Conservation (phyloP, 139 green algal genomes). For the Astrephomene gubernaculifera region DNA sequence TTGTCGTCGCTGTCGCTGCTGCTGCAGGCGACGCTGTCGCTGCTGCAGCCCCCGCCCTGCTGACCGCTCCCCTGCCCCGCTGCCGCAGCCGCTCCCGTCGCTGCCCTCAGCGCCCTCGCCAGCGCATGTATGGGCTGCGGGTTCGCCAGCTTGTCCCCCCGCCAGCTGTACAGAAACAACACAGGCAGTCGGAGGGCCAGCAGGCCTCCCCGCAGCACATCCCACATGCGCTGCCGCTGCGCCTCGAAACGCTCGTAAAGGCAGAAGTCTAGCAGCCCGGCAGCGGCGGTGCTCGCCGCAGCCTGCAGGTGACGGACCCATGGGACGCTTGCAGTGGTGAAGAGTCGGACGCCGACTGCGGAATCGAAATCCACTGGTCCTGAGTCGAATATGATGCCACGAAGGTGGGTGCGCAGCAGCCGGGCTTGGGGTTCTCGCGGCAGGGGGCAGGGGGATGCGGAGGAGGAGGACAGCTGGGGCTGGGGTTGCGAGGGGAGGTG, state of each 20-base stretch:
- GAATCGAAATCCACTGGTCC: slow-evolving; percentile 37
- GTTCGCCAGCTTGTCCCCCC: slow-evolving; percentile 1
- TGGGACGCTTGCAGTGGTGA: not conserved
- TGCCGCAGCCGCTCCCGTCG: not conserved
- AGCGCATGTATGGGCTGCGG: slow-evolving; percentile 37
- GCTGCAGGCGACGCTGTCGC: not conserved
- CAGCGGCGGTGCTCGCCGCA: not conserved
- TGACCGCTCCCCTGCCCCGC: not conserved
- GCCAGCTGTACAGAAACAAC: slow-evolving; percentile 22
- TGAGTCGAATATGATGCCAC: slow-evolving; percentile 16
- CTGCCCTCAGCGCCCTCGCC: slow-evolving; percentile 7
- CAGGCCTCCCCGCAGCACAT: not conserved
- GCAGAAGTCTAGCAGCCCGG: slow-evolving; percentile 11
- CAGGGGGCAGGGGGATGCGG: not conserved
- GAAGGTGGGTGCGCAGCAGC: not conserved
- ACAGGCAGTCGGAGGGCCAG: not conserved
- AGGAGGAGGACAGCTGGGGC: not conserved
- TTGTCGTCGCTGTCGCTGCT: not conserved
- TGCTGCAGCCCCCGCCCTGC: not conserved
- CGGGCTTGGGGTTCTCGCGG: not conserved
- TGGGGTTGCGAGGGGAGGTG: not conserved
- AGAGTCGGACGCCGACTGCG: slow-evolving; percentile 7
- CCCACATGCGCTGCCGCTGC: slow-evolving; percentile 23
- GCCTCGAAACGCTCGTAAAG: slow-evolving; percentile 21
- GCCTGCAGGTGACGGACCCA: not conserved